These are phyloP conservation scores for Auricularia sp. DNA, from an alignment of 768 basidiomycete species.

Conservation along the genomic window DNA sequence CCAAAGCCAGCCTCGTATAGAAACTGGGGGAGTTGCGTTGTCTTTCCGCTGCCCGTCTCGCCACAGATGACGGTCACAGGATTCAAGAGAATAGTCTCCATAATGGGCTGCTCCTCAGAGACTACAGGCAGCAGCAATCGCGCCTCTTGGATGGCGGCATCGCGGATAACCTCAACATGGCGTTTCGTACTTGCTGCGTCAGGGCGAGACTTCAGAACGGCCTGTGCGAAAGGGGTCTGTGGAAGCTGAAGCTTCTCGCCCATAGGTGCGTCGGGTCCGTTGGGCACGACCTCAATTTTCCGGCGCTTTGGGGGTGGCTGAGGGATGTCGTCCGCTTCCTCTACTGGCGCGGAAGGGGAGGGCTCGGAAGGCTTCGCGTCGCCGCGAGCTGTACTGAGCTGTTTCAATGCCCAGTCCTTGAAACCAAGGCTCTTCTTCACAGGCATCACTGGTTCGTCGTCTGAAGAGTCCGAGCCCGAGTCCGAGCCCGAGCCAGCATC, in stretches of 20 bases:
- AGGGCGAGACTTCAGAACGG: conserved; percentile 21
- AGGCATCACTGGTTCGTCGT: conserved; percentile 16
- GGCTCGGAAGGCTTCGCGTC: conserved; percentile 9
- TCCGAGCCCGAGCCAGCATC: conserved; percentile 10
- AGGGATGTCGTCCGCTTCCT: background rate
- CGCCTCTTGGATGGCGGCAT: conserved; percentile 61
- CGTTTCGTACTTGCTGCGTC: conserved; percentile 9
- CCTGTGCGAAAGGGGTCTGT: conserved; percentile 50
- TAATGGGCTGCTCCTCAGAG: conserved; percentile 87
- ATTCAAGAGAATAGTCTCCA: conserved; percentile 83
- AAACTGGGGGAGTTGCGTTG: conserved; percentile 96
- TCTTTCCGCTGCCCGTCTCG: conserved; percentile 98
- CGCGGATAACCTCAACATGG: conserved; percentile 46
- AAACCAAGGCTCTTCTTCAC: conserved; percentile 45
- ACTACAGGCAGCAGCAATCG: conserved; percentile 79
- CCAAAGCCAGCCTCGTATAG: conserved; percentile 97
- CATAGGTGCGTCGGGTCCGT: conserved; percentile 64
- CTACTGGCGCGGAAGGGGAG: background rate
- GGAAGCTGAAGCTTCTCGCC: conserved; percentile 66
- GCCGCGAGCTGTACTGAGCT: conserved; percentile 36
- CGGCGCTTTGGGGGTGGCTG: conserved; percentile 8
- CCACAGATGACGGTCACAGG: conserved; percentile 81
- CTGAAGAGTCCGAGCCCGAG: conserved; percentile 10
- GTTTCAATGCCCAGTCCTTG: conserved; percentile 84
- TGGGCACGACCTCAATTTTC: conserved; percentile 19